Percentiles rank a stretch among this genome's conserved stretches.
Conservation (phyloP, 2,329 filamentous ascomycete genomes). For the Fonsecaea erecta region DNA sequence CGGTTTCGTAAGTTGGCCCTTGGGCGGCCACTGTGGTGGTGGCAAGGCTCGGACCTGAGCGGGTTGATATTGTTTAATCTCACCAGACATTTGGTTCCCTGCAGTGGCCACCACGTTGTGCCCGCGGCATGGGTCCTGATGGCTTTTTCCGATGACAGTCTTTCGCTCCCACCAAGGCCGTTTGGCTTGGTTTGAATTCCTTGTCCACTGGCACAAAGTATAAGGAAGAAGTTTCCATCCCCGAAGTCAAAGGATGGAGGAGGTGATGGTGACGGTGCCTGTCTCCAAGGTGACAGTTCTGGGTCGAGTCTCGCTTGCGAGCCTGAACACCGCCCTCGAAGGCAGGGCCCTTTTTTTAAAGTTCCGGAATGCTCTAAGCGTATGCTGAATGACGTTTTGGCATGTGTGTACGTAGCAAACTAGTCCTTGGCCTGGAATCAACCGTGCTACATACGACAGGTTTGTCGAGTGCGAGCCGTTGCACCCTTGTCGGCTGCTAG, state of each 20-base stretch:
- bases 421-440: slow-evolving; percentile 8
- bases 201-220: slow-evolving; percentile 9
- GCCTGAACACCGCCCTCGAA: neutral
- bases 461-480: slow-evolving; percentile 26
- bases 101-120: neutral
- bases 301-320: slow-evolving; percentile 11
- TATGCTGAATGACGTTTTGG: slow-evolving; percentile 28
- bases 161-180: slow-evolving; percentile 12
- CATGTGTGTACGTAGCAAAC: slow-evolving; percentile 7
- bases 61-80: slow-evolving; percentile 11
- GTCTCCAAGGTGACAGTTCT: neutral
- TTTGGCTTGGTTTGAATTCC: slow-evolving; percentile 15
- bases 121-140: neutral
- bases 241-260: neutral
- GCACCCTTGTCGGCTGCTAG: slow-evolving; percentile 15
- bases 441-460: slow-evolving; percentile 16
- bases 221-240: slow-evolving; percentile 2
- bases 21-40: neutral
- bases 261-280: neutral
- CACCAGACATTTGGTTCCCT: slow-evolving; percentile 1
- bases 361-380: slow-evolving; percentile 25
- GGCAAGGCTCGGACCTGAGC: slow-evolving; percentile 20
- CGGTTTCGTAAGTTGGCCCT: neutral
- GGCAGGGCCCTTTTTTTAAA: slow-evolving; percentile 4
- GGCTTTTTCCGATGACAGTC: neutral